Evolutionary conservation across 1,284 basidiomycete species (phyloP), one percentile per base, ranked within the genome.

Genomic region (Neonothopanus nambi): DNA sequence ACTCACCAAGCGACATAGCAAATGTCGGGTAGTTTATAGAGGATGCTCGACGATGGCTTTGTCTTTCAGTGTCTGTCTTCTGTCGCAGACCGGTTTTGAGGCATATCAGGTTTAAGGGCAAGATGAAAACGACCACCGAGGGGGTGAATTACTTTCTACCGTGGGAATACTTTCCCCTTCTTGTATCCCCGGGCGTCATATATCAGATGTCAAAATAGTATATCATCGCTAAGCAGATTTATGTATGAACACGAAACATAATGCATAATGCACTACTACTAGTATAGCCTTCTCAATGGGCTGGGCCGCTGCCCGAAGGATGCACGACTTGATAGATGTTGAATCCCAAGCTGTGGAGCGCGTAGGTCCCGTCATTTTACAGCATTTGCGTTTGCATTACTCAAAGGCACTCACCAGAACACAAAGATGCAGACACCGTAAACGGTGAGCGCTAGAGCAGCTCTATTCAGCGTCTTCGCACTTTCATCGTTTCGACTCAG

Each of bases 361-460:
- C 47, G 39, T 26, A 13, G 36, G 2, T 17, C 18, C 21, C 48
- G 43, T 61, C 38, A 61, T 43, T 13, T 35, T 33, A 40, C 36
- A 11, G 39, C 21, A 43, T 50, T 21, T 48, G 36, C 15, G 48
- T 4, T n/a, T 8, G 33, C 17, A 17, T 30, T 18, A 18, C 48
- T 13, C 3, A 48, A 38, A 7, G 13, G 20, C 15, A 78, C 91
- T 63, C 65, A 93, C 91, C 93, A 95, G 69, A 96, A 93, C 23
- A 89, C 74, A 73, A 95, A 93, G 43, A 98, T 84, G 59, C 76
- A 78, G n/a, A 78, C 69, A 12, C 95, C 95, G 67, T 95, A 96
- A 6, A 83, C 67, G 20, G 84, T 79, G 49, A 98, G 71, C 6
- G 72, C 84, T 39, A 91, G 70, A 1, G 93, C 87, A 1, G 79